Evolutionary conservation across 345 rosid genomes (phyloP), one percentile per base, ranked within the genome.

Genomic region (Nephelium lappaceum): DNA sequence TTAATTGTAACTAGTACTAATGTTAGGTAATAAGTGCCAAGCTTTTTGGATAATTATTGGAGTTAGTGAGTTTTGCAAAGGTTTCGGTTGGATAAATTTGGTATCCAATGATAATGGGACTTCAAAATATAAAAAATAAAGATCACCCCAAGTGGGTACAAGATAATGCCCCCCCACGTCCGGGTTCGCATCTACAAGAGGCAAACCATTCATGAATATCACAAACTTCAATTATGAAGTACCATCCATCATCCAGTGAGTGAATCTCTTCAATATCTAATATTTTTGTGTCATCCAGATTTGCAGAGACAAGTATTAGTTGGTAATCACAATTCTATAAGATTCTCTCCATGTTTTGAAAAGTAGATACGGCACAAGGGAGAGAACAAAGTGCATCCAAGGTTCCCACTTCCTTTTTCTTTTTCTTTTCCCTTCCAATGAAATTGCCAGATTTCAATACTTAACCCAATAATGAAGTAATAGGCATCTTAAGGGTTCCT

Each of bases 51-150:
- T 66, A 49, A 31, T 64, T 63, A 47, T 64, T 47, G 71, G 63
- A 36, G 71, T 49, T 21, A 21, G 78, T 27, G 31, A 47, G 45
- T 5, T 45, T 63, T 74, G 12, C 43, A 43, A 27, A 27, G 70
- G 12, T 64, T 31, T 9, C n/a, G 61, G 77, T 63, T 74, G 47
- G 27, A 65, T 49, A 57, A 49, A 49, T 75, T 27, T 63, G 39
- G 78, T 8, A 66, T 75, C 78, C 78, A 75, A 51, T 65, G 64
- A 65, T 65, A 31, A 25, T 47, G 3, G 3, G 27, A 31, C 3
- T 19, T 10, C 21, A 3, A 23, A 58, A 73, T 23, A 45, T 45
- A 45, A 45, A 45, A 45, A 8, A 45, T 14, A 0, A 27, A 3
- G 43, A 42, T 38, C 12, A 23, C 1, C 36, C 38, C 39, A 36